A percentile compares a stretch with the other conserved stretches of the same genome.
Conservation (phyloP, 331 rosid genomes). For the Quercus lobata region DNA sequence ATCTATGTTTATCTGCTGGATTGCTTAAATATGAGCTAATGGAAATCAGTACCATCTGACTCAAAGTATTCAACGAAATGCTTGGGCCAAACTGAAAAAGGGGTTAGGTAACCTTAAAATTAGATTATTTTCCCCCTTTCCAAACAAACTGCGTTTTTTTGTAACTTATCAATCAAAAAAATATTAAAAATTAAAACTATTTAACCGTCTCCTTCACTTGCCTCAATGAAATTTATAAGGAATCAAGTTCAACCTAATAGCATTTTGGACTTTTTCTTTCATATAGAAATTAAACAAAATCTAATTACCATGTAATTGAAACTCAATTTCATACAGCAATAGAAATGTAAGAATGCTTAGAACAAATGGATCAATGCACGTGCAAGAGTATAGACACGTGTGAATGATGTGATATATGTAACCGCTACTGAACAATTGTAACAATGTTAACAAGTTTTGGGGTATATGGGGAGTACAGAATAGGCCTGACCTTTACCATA, state of each 20-base stretch:
- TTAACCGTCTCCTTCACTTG: not conserved
- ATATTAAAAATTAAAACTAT: too few species aligned
- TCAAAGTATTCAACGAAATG: too few species aligned
- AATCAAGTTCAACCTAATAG: not conserved
- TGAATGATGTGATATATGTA: not conserved
- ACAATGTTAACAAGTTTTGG: not conserved
- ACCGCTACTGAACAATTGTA: not conserved
- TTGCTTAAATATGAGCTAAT: too few species aligned
- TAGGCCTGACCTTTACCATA: not conserved
- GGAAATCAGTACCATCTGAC: too few species aligned
- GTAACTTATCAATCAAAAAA: too few species aligned
- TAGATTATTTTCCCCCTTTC: too few species aligned
- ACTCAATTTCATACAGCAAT: not conserved
- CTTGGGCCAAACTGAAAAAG: too few species aligned
- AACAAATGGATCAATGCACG: not conserved
- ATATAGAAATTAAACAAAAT: not conserved
- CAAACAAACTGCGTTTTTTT: too few species aligned
- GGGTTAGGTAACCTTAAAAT: too few species aligned
- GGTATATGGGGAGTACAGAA: not conserved
- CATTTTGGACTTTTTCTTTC: not conserved
- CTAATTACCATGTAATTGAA: not conserved
- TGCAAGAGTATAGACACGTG: not conserved
- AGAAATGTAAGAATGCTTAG: not conserved
- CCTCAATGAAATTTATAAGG: not conserved
- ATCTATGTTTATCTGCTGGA: too few species aligned